phyloP scores from a whole-genome alignment of 169 alveolate species.

The Eimeria zaria region DNA sequence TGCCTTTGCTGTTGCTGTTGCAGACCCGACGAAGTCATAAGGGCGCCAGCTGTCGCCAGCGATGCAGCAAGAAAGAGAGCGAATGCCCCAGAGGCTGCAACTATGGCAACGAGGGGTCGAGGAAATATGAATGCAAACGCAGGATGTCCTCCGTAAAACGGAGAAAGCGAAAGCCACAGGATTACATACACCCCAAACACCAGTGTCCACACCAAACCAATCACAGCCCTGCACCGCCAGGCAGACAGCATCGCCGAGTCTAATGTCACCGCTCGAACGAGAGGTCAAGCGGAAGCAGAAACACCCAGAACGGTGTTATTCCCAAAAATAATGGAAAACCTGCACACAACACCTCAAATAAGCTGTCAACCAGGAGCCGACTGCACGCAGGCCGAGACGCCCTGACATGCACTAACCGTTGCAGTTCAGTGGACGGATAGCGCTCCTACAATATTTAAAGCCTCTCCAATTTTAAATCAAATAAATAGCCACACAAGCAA shows the following conservation, averaged over 20 bases:
- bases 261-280: conserved; percentile 2
- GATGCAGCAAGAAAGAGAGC: conserved; percentile 20
- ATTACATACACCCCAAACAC: conserved; percentile 59
- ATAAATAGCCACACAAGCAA: neutral
- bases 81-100: conserved; percentile 52
- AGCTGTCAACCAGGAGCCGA: neutral
- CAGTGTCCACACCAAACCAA: conserved; percentile 70
- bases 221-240: conserved; percentile 66
- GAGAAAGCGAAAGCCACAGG: conserved; percentile 47
- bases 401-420: neutral
- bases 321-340: neutral
- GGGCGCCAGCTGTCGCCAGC: conserved; percentile 63
- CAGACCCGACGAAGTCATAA: conserved; percentile 55
- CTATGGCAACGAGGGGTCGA: conserved; percentile 55
- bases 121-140: conserved; percentile 64
- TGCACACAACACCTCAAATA: neutral
- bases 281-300: neutral
- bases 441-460: neutral
- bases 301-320: neutral
- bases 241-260: conserved; percentile 64
- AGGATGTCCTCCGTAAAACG: conserved; percentile 53
- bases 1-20: conserved; percentile 36
- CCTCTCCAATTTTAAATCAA: neutral
- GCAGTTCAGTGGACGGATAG: neutral
- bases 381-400: conserved; percentile 1